Evolutionary conservation across 2,329 filamentous ascomycete species (phyloP).

Genomic region (Chrysoporthe puriensis): DNA sequence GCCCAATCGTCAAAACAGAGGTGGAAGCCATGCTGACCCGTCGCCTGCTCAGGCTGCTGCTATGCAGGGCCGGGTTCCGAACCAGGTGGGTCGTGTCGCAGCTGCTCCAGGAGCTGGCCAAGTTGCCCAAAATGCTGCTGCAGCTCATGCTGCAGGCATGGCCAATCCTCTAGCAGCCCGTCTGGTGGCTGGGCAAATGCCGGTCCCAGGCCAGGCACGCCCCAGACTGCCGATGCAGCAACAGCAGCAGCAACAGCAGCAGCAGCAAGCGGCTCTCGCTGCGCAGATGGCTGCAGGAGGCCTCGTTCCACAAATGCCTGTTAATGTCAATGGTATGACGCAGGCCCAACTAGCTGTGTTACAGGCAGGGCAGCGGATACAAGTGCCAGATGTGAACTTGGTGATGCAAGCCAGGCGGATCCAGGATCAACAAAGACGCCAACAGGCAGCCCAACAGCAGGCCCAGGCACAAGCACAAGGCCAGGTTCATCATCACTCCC

Average conservation of each 20-base stretch:
- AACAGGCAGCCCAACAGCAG: conserved; percentile 26
- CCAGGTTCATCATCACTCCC: conserved; percentile 44
- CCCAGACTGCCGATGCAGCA: conserved; percentile 57
- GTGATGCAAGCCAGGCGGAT: conserved; percentile 69
- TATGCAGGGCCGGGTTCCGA: conserved; percentile 51
- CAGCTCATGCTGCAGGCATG: conserved; percentile 31
- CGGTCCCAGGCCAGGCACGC: conserved; percentile 51
- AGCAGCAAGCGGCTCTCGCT: conserved; percentile 44
- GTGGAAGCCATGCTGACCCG: conserved; percentile 37
- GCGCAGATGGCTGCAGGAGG: conserved; percentile 49
- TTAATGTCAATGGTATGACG: conserved; percentile 56
- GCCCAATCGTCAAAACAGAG: conserved; percentile 34
- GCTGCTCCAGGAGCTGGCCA: conserved; percentile 44
- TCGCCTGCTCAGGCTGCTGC: conserved; percentile 33
- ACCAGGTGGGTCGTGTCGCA: conserved; percentile 50
- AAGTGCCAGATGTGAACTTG: conserved; percentile 57
- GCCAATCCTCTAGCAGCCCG: conserved; percentile 32
- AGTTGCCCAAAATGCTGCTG: conserved; percentile 41
- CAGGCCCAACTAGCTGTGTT: conserved; percentile 71
- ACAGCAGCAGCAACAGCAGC: conserved; percentile 41
- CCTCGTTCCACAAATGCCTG: conserved; percentile 58
- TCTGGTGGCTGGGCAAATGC: conserved; percentile 45
- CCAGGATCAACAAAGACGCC: conserved; percentile 62
- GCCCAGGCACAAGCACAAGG: conserved; percentile 40
- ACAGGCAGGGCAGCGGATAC: conserved; percentile 63